Evolutionary conservation across 768 basidiomycete species (phyloP).

Genomic region (Pulveroboletus ravenelii): DNA sequence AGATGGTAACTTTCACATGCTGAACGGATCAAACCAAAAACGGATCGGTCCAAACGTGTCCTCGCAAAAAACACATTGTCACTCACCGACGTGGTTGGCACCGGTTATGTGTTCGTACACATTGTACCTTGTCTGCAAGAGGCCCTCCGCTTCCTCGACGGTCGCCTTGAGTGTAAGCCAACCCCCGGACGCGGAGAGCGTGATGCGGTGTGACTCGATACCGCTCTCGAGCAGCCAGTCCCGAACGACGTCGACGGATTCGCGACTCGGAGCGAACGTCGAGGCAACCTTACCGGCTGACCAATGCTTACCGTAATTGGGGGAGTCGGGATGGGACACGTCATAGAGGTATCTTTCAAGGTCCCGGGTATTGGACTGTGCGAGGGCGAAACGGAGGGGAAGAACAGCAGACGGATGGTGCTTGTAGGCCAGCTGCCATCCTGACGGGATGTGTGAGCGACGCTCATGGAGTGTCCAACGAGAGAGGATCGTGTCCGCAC

Average conservation of each 20-base stretch:
- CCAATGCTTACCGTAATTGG: conserved; percentile 46
- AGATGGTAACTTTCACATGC: conserved; percentile 41
- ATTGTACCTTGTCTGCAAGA: conserved; percentile 40
- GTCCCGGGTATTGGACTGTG: conserved; percentile 37
- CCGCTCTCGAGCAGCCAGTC: conserved; percentile 39
- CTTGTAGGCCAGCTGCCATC: conserved; percentile 33
- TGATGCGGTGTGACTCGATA: conserved; percentile 32
- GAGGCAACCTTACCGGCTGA: conserved; percentile 35
- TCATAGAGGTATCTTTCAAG: conserved; percentile 40
- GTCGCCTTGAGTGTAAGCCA: conserved; percentile 42
- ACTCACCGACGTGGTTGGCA: conserved; percentile 35
- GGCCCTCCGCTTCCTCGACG: conserved; percentile 39
- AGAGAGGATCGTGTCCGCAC: conserved; percentile 5
- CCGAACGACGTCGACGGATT: conserved; percentile 35
- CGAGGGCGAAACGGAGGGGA: conserved; percentile 44
- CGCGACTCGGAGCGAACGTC: conserved; percentile 38
- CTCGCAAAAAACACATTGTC: neutral
- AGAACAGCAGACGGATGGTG: conserved; percentile 30
- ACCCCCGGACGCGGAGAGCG: conserved; percentile 28
- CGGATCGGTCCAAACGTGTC: neutral
- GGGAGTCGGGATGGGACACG: conserved; percentile 41
- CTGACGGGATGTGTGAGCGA: conserved; percentile 34
- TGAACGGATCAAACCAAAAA: neutral
- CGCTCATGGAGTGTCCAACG: conserved; percentile 12
- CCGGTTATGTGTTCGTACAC: conserved; percentile 39